Base-by-base conservation (phyloP, 140 eudicot species). In the Erigeron philadelphicus region DNA sequence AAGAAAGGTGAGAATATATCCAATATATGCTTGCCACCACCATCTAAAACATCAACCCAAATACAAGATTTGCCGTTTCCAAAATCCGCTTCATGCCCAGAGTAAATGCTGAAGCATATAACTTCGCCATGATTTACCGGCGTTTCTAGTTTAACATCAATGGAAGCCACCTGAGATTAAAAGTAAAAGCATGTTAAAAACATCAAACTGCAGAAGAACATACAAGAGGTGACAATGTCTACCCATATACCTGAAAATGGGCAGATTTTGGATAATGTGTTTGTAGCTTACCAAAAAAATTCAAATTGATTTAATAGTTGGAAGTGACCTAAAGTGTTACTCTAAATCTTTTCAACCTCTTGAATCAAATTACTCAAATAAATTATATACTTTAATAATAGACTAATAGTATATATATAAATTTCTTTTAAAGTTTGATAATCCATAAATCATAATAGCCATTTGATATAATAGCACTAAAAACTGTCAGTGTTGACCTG, bases 41-140 rank as follows among this genome's bases (percentile, higher is more conserved):
- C 99, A 72, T 87, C 90, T 60, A 94, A 87, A 66, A 89, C 90
- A 64, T 94, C 99, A 45, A 94, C 91, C 99, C 99, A 94, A 16
- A 94, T 74, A 85, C 99, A 89, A 35, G 95, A 81, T 73, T 83
- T 94, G 11, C 95, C 99, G 58, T 84, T 73, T 12, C 95, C 97
- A 75, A 76, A 94, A 72, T 90, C 90, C 6, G 86, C 95, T 54
- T 83, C 82, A 44, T 87, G 76, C 31, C 98, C 98, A 41, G 89
- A 83, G 80, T 83, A 93, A 50, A 93, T 82, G 78, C 98, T 93
- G 75, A 93, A 93, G 79, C 98, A 93, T 71, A 87, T 89, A 65
- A 93, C 72, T 70, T 93, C 94, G 41, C 98, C 98, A 46, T 93
- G 98, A 69, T 85, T 84, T 66, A 89, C 97, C 23, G 98, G 98